phyloP scores from a whole-genome alignment of 768 basidiomycete species.

The Erythrobasidium yunnanense region DNA sequence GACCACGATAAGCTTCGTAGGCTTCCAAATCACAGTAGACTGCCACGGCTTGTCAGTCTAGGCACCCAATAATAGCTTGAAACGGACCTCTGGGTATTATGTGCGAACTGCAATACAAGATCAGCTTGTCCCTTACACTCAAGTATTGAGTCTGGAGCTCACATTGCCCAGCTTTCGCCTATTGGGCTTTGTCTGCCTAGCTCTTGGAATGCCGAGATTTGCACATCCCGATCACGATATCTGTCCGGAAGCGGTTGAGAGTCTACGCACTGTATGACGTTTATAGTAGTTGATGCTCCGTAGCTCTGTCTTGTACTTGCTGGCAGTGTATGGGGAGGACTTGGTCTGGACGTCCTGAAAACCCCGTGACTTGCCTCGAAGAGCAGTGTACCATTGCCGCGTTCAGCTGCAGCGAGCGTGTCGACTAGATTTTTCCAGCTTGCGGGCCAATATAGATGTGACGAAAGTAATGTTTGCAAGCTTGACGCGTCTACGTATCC shows the following conservation, averaged over 20 bases:
- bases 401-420: neutral
- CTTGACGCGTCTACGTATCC: neutral
- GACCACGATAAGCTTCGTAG: conserved; percentile 29
- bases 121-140: no score
- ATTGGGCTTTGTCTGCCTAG: neutral
- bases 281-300: neutral
- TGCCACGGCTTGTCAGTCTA: neutral
- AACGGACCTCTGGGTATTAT: neutral
- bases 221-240: neutral
- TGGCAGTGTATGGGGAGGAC: neutral
- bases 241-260: neutral
- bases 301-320: neutral
- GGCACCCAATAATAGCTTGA: neutral
- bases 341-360: neutral
- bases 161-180: neutral
- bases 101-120: neutral
- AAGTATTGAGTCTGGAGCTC: neutral
- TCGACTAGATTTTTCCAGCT: neutral
- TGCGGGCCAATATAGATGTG: neutral
- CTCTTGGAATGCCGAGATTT: neutral
- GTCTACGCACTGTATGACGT: neutral
- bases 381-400: neutral
- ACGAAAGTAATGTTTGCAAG: neutral
- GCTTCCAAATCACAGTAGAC: neutral
- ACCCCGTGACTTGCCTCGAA: neutral